phyloP scores from a whole-genome alignment of 371 early-diverging fungal species.

The Rhizopus sp. region DNA sequence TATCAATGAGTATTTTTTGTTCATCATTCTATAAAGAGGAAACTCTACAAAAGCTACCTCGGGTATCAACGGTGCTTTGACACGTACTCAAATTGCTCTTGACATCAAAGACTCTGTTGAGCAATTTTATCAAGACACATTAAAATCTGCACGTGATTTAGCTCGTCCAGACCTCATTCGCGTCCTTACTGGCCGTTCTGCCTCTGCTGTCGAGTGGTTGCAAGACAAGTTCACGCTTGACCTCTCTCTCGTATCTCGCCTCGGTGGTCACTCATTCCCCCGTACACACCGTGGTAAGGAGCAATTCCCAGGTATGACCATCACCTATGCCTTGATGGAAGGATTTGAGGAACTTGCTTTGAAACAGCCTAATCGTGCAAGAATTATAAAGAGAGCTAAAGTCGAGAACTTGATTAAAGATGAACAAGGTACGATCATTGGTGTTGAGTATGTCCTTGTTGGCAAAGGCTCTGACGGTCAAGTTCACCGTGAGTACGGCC shows the following conservation, averaged over 20 bases:
- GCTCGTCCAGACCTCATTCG: conserved; percentile 83
- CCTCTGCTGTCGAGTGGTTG: conserved; percentile 93
- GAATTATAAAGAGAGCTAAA: conserved; percentile 80
- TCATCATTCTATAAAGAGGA: conserved; percentile 54
- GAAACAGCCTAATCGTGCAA: conserved; percentile 69
- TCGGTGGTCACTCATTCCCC: conserved; percentile 88
- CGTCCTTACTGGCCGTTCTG: conserved; percentile 84
- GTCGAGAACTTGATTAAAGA: conserved; percentile 67
- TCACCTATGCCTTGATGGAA: conserved; percentile 93
- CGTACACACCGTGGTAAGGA: conserved; percentile 96
- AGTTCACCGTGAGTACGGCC: conserved; percentile 62
- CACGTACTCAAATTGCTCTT: conserved; percentile 72
- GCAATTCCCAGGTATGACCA: conserved; percentile 95
- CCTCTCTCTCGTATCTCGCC: conserved; percentile 84
- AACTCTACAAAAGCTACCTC: conserved; percentile 97
- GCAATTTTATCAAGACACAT: conserved; percentile 87
- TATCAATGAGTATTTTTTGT: conserved; percentile 3
- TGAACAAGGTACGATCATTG: conserved; percentile 63
- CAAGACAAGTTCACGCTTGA: conserved; percentile 88
- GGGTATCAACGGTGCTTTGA: conserved; percentile 94
- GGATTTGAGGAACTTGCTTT: conserved; percentile 75
- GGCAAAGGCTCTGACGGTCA: conserved; percentile 59
- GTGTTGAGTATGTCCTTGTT: conserved; percentile 76
- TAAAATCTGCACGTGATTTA: conserved; percentile 85
- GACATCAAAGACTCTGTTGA: conserved; percentile 83